Evolutionary conservation across 2,329 filamentous ascomycete species (phyloP), one percentile per base, ranked within the genome.

Genomic region (Penicillium hordei): DNA sequence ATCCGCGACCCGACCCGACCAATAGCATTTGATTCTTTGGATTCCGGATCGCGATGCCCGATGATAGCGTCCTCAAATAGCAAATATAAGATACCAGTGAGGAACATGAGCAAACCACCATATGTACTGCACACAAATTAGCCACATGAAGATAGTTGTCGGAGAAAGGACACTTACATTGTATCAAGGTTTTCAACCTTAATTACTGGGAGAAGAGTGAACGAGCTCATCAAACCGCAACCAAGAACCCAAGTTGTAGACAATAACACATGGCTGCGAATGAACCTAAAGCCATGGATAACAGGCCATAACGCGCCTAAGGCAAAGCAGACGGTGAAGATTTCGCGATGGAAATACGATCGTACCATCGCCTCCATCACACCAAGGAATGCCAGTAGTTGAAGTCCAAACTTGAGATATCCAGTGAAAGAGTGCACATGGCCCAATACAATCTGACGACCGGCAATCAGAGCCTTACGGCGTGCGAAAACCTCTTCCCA

Each of bases 401-500:
- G 89, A 13, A 94, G 62, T 0, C 81, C 66, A 40, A 96, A 80
- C 29, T 83, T 82, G 23, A 83, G 63, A 31, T 83, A 75, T 27
- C 84, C 85, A 23, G 81, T 78, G 29, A 82, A 76, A 0, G 88
- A 86, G 54, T 83, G 80, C 42, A 93, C 77, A 64, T 93, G 83
- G 0, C 84, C 82, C 63, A 96, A 87, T 9, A 97, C 78, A 49
- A 84, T 81, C 61, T 82, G 82, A 51, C 83, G 81, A 3, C 92
- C 93, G 60, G 86, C 82, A 6, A 77, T 69, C 13, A 97, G 74
- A 42, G 90, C 90, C 45, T 82, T 81, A 55, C 92, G 84, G 29
- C 89, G 86, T 3, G 90, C 90, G 74, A 89, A 93, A 0, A 97
- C 90, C 69, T 97, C 93, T 74, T 97, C 93, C 94, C 94, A 99